phyloP scores from a whole-genome alignment of 208 protist species.

The Acanthamoeba castellanii region DNA sequence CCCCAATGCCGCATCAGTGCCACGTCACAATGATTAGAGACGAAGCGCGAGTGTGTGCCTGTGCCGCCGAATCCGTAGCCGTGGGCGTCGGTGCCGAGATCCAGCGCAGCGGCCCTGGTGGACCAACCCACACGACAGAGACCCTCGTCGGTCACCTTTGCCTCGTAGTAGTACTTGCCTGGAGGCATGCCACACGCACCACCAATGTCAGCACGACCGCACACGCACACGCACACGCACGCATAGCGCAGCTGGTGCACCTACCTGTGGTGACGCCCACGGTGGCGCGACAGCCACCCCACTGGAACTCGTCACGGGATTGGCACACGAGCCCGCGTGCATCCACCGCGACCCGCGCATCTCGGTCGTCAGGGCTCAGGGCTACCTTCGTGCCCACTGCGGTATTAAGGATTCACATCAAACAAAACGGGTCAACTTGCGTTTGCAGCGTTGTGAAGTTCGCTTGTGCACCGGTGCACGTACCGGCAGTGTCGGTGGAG shows the following conservation, averaged over 20 bases:
- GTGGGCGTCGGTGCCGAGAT: slow-evolving; percentile 83
- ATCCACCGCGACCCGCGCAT: slow-evolving; percentile 70
- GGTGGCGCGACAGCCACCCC: slow-evolving; percentile 53
- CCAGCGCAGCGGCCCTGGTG: slow-evolving; percentile 17
- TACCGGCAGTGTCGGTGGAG: not conserved
- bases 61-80: slow-evolving; percentile 84
- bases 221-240: no score
- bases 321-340: slow-evolving; percentile 67
- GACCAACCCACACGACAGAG: slow-evolving; percentile 85
- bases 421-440: no score
- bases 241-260: not conserved
- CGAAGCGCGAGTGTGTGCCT: not conserved
- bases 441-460: not conserved
- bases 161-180: slow-evolving; percentile 85
- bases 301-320: slow-evolving; percentile 63
- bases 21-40: no score
- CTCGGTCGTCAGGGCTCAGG: slow-evolving; percentile 68
- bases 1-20: not conserved
- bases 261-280: slow-evolving; percentile 36
- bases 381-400: slow-evolving; percentile 1
- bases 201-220: no score
- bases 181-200: not conserved
- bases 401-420: not conserved
- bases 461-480: not conserved
- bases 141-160: slow-evolving; percentile 81